These are phyloP conservation scores for Aspergillus steynii DNA, from an alignment of 495 filamentous ascomycete species.

Conservation along the genomic window DNA sequence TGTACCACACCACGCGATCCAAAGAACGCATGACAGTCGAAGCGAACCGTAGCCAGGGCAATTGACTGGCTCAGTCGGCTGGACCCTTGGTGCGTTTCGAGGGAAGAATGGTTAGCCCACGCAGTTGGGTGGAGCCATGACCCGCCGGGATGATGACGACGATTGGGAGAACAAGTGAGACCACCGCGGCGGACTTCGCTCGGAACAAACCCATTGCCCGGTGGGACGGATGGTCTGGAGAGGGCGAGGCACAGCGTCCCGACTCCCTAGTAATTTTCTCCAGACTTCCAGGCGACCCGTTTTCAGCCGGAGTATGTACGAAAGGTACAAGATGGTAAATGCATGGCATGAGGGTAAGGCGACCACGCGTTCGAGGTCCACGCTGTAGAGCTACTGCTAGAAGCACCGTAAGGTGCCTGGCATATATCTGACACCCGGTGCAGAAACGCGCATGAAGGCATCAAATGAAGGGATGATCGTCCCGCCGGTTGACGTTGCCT, in stretches of 20 bases:
- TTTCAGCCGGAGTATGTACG: neutral
- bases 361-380: neutral
- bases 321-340: neutral
- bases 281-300: neutral
- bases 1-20: neutral
- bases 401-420: neutral
- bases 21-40: neutral
- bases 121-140: neutral
- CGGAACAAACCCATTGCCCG: neutral
- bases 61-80: neutral
- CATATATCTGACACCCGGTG: neutral
- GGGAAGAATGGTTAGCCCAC: neutral
- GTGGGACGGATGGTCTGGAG: neutral
- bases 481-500: neutral
- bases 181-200: neutral
- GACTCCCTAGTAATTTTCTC: neutral
- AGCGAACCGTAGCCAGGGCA: neutral
- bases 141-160: neutral
- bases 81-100: neutral
- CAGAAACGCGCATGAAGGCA: neutral
- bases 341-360: neutral
- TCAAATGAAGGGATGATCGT: neutral
- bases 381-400: neutral
- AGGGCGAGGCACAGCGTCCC: neutral
- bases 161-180: neutral